Percentiles rank a stretch among this genome's conserved stretches.
phyloP scores from a whole-genome alignment of 495 filamentous ascomycete species.

The Glarea lozoyensis region DNA sequence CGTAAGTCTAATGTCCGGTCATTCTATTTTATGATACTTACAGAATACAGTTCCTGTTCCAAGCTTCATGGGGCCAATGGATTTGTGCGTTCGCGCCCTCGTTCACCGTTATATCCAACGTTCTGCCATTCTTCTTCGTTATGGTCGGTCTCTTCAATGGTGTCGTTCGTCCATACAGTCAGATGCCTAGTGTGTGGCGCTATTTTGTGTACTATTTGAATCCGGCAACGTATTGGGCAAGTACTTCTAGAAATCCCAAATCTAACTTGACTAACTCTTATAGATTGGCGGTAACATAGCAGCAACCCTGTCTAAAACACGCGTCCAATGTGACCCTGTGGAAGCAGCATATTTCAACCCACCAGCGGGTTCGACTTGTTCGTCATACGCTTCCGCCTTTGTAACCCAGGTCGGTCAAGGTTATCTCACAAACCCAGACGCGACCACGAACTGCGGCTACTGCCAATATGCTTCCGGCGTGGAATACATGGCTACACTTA shows the following conservation, averaged over 20 bases:
- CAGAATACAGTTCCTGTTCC: conserved; percentile 58
- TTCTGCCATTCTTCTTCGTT: conserved; percentile 73
- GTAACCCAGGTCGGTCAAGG: conserved; percentile 50
- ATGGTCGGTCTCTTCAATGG: conserved; percentile 65
- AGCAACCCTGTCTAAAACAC: conserved; percentile 44
- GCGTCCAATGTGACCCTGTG: conserved; percentile 48
- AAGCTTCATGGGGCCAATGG: conserved; percentile 27
- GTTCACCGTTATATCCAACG: conserved; percentile 73
- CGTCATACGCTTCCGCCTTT: conserved; percentile 54
- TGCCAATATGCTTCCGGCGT: conserved; percentile 58
- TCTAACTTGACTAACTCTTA: too few relatives aligned
- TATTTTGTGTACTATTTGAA: conserved; percentile 66
- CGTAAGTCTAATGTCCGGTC: conserved; percentile 31
- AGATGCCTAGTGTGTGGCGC: conserved; percentile 63
- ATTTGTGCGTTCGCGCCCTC: conserved; percentile 49
- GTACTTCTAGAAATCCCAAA: too few relatives aligned
- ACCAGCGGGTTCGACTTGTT: conserved; percentile 43
- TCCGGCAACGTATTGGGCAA: conserved; percentile 48
- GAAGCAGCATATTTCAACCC: conserved; percentile 52
- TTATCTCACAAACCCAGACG: conserved; percentile 46
- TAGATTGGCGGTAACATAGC: conserved; percentile 56
- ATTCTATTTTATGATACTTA: too few relatives aligned
- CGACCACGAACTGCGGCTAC: conserved; percentile 53
- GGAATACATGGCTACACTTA: conserved; percentile 61
- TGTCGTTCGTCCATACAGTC: conserved; percentile 51